Evolutionary conservation across 352 stramenopile genomes (phyloP).

Genomic region (Phytophthora cactorum): DNA sequence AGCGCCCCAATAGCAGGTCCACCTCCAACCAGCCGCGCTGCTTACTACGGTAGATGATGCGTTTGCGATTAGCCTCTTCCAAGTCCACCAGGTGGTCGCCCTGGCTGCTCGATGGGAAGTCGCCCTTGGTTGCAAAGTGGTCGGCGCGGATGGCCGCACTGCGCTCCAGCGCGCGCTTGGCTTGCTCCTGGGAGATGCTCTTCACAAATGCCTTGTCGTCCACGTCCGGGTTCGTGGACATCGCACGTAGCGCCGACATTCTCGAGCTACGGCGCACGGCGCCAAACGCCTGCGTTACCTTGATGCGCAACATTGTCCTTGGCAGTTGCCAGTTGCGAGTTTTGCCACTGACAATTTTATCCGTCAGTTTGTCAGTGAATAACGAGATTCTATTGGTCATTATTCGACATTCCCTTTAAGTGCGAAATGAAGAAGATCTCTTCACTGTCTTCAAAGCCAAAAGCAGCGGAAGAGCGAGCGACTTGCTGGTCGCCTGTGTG

Average conservation of each 20-base stretch:
- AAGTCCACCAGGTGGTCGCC: constrained; percentile 55
- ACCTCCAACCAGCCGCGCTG: constrained; percentile 97
- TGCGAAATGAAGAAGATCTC: constrained; percentile 26
- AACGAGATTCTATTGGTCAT: constrained; percentile 7
- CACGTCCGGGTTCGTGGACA: constrained; percentile 44
- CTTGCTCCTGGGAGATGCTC: constrained; percentile 59
- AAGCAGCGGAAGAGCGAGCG: constrained; percentile 2
- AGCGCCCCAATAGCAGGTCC: constrained; percentile 95
- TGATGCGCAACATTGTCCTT: constrained; percentile 17
- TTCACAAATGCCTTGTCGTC: constrained; percentile 63
- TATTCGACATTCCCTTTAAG: constrained; percentile 11
- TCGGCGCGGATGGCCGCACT: constrained; percentile 63
- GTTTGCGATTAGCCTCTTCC: constrained; percentile 87
- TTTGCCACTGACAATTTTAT: too few relatives aligned
- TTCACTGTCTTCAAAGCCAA: constrained; percentile 24
- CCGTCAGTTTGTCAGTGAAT: neutral
- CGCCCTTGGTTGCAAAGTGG: constrained; percentile 46
- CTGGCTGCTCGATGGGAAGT: constrained; percentile 60
- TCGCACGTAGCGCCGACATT: constrained; percentile 21
- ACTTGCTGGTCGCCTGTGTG: neutral
- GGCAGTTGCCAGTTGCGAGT: neutral
- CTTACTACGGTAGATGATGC: constrained; percentile 95
- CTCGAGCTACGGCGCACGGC: constrained; percentile 1
- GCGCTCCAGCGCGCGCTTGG: constrained; percentile 53
- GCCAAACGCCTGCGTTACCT: neutral